Percentiles rank a stretch among this genome's conserved stretches.
These are phyloP conservation scores for Sordariomycetes sp. DNA, from an alignment of 2,329 filamentous ascomycete species.

Conservation along the genomic window DNA sequence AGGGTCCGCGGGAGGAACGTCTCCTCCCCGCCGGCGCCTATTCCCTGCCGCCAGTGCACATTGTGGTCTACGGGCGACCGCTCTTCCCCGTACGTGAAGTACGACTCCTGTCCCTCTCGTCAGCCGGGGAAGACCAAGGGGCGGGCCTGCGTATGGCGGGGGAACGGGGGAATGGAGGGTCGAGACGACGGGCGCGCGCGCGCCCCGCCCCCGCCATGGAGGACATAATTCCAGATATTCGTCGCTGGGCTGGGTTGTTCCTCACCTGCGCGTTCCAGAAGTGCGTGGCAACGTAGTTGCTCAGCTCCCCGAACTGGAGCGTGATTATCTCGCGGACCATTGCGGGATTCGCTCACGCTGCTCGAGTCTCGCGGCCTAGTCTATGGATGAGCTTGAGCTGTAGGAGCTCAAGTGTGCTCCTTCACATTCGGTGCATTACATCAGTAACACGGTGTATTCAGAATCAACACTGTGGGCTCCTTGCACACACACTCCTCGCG, in stretches of 20 bases:
- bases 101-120: conserved; percentile 62
- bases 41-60: conserved; percentile 74
- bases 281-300: conserved; percentile 88
- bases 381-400: not conserved
- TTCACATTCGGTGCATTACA: not conserved
- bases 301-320: conserved; percentile 81
- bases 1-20: conserved; percentile 86
- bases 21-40: conserved; percentile 72
- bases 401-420: not conserved
- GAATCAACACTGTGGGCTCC: not conserved
- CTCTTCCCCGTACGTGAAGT: conserved; percentile 69
- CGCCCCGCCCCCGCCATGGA: not conserved
- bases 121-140: no score
- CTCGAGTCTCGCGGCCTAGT: not conserved
- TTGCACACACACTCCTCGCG: not conserved
- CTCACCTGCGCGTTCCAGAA: conserved; percentile 90
- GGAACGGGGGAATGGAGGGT: no score
- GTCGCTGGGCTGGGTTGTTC: not conserved
- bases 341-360: not conserved
- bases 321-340: conserved; percentile 90
- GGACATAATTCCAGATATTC: no score
- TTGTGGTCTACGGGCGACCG: conserved; percentile 30
- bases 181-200: no score
- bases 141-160: no score
- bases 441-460: not conserved